A percentile compares a stretch with the other conserved stretches of the same genome.
Evolutionary conservation across 345 rosid genomes (phyloP).

Genomic region (Eucalyptus pauciflora): DNA sequence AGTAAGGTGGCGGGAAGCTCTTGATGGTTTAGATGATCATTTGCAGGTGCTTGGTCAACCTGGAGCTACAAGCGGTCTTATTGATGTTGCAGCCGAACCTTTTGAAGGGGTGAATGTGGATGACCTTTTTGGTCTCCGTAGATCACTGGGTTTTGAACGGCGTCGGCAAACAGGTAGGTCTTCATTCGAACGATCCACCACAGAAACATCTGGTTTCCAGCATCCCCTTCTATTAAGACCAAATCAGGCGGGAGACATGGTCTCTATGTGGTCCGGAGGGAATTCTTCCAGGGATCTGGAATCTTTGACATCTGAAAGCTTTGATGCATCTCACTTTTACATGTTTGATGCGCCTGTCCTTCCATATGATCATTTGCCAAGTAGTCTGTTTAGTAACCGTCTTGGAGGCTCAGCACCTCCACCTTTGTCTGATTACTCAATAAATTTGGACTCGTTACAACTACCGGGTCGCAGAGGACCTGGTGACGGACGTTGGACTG

Average conservation of each 20-base stretch:
- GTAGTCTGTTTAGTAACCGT: constrained; percentile 63
- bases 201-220: constrained; percentile 78
- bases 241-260: constrained; percentile 55
- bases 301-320: constrained; percentile 51
- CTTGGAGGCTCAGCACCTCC: constrained; percentile 56
- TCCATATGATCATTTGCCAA: constrained; percentile 60
- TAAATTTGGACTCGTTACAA: constrained; percentile 63
- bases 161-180: constrained; percentile 71
- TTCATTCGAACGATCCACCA: constrained; percentile 58
- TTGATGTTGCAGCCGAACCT: constrained; percentile 90
- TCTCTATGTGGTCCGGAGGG: constrained; percentile 54
- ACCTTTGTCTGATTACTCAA: constrained; percentile 73
- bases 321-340: constrained; percentile 74
- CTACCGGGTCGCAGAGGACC: constrained; percentile 66
- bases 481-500: constrained; percentile 89
- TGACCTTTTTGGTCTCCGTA: constrained; percentile 82
- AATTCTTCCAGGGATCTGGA: constrained; percentile 70
- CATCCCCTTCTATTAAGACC: constrained; percentile 91
- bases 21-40: constrained; percentile 93
- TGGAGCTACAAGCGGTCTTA: constrained; percentile 54
- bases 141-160: constrained; percentile 85
- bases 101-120: constrained; percentile 95
- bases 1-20: constrained; percentile 94
- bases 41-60: constrained; percentile 88
- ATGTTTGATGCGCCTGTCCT: constrained; percentile 94